These are phyloP conservation scores for Adansonia madagascariensis DNA, from an alignment of 441 rosid genomes.

Conservation along the genomic window DNA sequence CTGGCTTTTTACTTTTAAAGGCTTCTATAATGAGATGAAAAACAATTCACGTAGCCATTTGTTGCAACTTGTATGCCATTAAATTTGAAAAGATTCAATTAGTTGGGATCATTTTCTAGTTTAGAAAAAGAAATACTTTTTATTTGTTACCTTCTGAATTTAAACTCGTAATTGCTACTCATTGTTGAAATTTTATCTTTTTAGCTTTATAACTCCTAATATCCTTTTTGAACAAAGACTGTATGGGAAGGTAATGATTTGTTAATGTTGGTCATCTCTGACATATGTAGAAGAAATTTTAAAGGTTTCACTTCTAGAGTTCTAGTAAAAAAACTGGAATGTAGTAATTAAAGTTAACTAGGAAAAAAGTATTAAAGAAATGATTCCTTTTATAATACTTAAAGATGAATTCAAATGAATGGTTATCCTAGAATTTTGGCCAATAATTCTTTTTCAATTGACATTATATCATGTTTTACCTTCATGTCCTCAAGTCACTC, in stretches of 20 bases:
- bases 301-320: neutral
- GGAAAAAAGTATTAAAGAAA: neutral
- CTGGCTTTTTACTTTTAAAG: constrained; percentile 21
- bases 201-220: neutral
- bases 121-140: neutral
- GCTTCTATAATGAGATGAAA: neutral
- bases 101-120: neutral
- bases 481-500: neutral
- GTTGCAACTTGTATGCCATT: constrained; percentile 1
- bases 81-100: constrained; percentile 21
- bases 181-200: neutral
- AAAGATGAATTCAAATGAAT: neutral
- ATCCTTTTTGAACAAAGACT: neutral
- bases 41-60: constrained; percentile 23
- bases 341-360: neutral
- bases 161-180: neutral
- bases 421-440: constrained; percentile 10
- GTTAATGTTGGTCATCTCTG: neutral
- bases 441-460: neutral
- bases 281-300: constrained; percentile 7
- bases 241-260: neutral
- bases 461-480: neutral
- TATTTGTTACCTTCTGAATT: neutral
- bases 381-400: neutral
- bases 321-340: neutral